phyloP scores from a whole-genome alignment of 805 yeast species.

The Saccharomyces kudriavzevii region DNA sequence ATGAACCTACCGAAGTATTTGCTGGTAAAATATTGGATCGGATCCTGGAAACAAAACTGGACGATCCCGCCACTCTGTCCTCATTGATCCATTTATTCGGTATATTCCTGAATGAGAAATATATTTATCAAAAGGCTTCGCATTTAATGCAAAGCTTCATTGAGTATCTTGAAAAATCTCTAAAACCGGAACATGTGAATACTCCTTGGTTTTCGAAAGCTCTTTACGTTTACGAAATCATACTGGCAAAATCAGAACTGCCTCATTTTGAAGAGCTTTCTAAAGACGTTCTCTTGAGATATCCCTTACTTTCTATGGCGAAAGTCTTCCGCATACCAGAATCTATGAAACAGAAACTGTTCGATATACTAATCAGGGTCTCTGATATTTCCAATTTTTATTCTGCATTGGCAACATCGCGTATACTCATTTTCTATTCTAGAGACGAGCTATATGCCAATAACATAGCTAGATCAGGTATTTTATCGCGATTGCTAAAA shows the following conservation, averaged over 20 bases:
- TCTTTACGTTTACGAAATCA: conserved; percentile 46
- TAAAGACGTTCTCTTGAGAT: conserved; percentile 15
- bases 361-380: conserved; percentile 37
- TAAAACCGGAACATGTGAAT: conserved; percentile 34
- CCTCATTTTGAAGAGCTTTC: conserved; percentile 38
- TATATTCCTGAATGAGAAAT: conserved; percentile 33
- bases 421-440: conserved; percentile 48
- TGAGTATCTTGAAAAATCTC: conserved; percentile 30
- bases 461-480: conserved; percentile 38
- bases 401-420: conserved; percentile 46
- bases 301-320: conserved; percentile 11
- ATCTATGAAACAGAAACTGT: conserved; percentile 29
- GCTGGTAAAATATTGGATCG: conserved; percentile 32
- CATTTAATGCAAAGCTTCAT: conserved; percentile 32
- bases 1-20: conserved; percentile 31
- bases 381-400: conserved; percentile 36
- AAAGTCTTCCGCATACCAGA: conserved; percentile 20
- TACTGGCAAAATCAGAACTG: conserved; percentile 43
- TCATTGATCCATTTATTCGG: conserved; percentile 39
- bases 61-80: conserved; percentile 28
- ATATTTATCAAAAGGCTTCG: conserved; percentile 32
- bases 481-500: conserved; percentile 41
- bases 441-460: conserved; percentile 35
- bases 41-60: conserved; percentile 32
- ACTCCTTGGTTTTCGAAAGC: conserved; percentile 54